Base-by-base conservation (phyloP, 495 filamentous ascomycete species). In the Poronia punctata region DNA sequence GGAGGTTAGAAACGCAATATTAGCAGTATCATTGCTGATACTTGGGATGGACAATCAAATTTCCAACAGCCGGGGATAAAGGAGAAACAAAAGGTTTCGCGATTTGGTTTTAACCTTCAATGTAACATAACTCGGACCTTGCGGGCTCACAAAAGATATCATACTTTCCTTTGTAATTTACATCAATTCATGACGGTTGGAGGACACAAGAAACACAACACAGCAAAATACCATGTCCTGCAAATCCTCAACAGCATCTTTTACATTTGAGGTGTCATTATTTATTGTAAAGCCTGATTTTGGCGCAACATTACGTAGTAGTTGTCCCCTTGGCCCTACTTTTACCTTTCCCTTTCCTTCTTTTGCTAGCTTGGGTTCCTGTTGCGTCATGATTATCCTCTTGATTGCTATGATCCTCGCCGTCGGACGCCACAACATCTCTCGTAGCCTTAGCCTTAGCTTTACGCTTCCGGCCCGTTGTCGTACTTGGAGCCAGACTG, bases 241-340 rank as follows among this genome's bases (percentile, higher is more conserved):
- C n/a, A n/a, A n/a, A n/a, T n/a, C n/a, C n/a, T n/a, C n/a, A n/a
- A n/a, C n/a, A n/a, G n/a, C n/a, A n/a, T n/a, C n/a, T n/a, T n/a
- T n/a, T n/a, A n/a, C n/a, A n/a, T n/a, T n/a, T n/a, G n/a, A n/a
- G n/a, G n/a, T n/a, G n/a, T n/a, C n/a, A n/a, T n/a, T n/a, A n/a
- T n/a, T n/a, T n/a, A n/a, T n/a, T n/a, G n/a, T n/a, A n/a, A n/a
- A n/a, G n/a, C n/a, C n/a, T n/a, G n/a, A n/a, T n/a, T n/a, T n/a
- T n/a, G n/a, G n/a, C n/a, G n/a, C n/a, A n/a, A n/a, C n/a, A n/a
- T n/a, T n/a, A n/a, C n/a, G n/a, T n/a, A n/a, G n/a, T n/a, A n/a
- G 2, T 12, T 33, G 53, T 41, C 35, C 55, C 61, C 49, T 66
- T 67, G 4, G 57, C 58, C 41, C 50, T 59, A 7, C 44, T 54